Base-by-base conservation (phyloP, 2,329 filamentous ascomycete species). In the Neurospora crassa region DNA sequence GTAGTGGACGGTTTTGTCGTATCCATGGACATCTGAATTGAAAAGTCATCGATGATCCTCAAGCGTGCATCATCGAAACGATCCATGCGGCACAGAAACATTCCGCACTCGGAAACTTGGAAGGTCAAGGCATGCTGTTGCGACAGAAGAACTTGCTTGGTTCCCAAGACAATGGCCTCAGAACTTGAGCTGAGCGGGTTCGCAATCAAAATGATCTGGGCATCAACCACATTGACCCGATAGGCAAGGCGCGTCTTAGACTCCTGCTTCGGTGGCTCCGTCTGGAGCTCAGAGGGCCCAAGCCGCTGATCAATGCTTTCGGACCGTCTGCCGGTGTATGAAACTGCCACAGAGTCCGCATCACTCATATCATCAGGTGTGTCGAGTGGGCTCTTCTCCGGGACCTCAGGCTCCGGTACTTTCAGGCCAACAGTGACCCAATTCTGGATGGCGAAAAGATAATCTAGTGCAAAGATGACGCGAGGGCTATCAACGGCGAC, bases 11-110 rank as follows among this genome's bases (percentile, higher is more conserved):
- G 78, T 68, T 84, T 82, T 0, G 88, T 89, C 73, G 81, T 88
- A 77, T 99, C 95, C 84, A 99, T 89, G 2, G 93, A 96, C 76
- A 97, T 86, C 74, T 96, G 92, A 11, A 98, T 84, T 2, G 94
- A 97, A 79, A 99, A 99, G 80, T 99, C 94, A 78, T 99, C 96
- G 41, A 99, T 88, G 73, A 99, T 97, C 20, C 96, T 90, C 67
- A 99, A 86, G 45, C 93, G 89, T 53, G 91, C 94, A 3, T 92
- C 94, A 76, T 99, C 95, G 76, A 98, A 98, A 74, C 90, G 92
- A 80, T 99, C 96, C 96, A 99, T 99, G 14, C 96, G 92, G 79
- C 96, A 99, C 41, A 99, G 82, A 80, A 97, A 99, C 96, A 99
- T 99, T 76, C 96, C 96, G 70, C 98, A 88, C 78, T 98, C 91